phyloP scores from a whole-genome alignment of 1,284 basidiomycete genomes.

The Trichosporon ovoides region DNA sequence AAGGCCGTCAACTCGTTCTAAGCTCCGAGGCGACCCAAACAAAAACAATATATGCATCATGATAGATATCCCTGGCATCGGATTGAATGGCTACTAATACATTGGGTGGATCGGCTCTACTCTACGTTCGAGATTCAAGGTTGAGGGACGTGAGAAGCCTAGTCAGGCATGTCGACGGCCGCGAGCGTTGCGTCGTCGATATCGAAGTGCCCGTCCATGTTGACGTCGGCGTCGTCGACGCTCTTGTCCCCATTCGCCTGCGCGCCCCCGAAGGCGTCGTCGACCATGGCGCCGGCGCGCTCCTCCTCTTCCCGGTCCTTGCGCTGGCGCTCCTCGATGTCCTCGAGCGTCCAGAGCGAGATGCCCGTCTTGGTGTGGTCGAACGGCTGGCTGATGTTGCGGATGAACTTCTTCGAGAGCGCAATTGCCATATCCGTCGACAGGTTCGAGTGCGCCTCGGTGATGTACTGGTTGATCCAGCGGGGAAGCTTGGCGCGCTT shows the following conservation, averaged over 20 bases:
- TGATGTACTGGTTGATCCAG: constrained; percentile 99
- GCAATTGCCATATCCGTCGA: constrained; percentile 98
- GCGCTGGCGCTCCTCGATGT: constrained; percentile 44
- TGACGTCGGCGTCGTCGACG: constrained; percentile 21
- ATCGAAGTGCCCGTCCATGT: constrained; percentile 23
- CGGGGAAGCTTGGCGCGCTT: constrained; percentile 95
- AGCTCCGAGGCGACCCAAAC: constrained; percentile 8
- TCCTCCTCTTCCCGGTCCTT: constrained; percentile 40
- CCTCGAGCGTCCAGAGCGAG: constrained; percentile 74
- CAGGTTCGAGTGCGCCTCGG: constrained; percentile 91
- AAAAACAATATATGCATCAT: constrained; percentile 19
- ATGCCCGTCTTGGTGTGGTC: constrained; percentile 92
- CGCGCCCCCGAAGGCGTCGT: constrained; percentile 23
- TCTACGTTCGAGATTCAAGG: too few species aligned
- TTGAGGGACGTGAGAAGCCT: too few species aligned
- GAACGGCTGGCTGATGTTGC: constrained; percentile 93
- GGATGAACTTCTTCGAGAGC: constrained; percentile 92
- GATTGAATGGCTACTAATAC: not conserved
- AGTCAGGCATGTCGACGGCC: constrained; percentile 30
- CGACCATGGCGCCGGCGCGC: constrained; percentile 24
- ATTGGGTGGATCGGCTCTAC: not conserved
- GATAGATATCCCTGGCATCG: not conserved
- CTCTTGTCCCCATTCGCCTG: constrained; percentile 11
- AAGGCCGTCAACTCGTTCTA: constrained; percentile 40
- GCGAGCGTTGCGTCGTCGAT: constrained; percentile 41